Evolutionary conservation across 768 basidiomycete species (phyloP), one percentile per base, ranked within the genome.

Genomic region (Heimioporus sp.): DNA sequence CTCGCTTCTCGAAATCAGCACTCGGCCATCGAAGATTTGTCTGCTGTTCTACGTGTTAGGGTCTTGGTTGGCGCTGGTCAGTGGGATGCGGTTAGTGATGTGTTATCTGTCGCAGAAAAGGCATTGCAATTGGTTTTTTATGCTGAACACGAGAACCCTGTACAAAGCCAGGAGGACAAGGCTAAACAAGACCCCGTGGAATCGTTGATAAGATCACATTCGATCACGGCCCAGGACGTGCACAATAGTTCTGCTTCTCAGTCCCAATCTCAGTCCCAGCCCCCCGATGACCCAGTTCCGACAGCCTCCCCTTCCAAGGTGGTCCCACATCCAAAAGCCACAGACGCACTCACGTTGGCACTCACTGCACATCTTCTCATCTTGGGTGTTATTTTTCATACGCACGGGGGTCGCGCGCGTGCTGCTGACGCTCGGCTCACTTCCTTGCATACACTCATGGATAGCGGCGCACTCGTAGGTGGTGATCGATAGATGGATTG

Each of bases 401-500:
- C 86, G 0, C 83, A 87, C 56, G 67, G 69, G 0, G 86, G 86
- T 9, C 71, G 74, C 46, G 72, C 78, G 6, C 62, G 71, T 16
- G 70, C 73, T 13, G 76, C 80, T 1, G 72, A 78, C n/a, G 64
- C 71, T 9, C 71, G 87, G n/a, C 68, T 90, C 32, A 72, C 76
- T 35, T 73, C 74, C 41, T 65, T 92, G 1, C 89, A 92, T 63
- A 73, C 77, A n/a, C 65, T 88, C 24, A 75, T 91, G 46, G 90
- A 91, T 60, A 71, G 76, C 1, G 82, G 80, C 2, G 77, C 74
- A 15, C 56, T 58, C 43, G 81, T 76, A 52, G 61, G 66, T 43
- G 65, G 66, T 45, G 31, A 40, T 17, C 69, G 73, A 42, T 59
- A 1, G 66, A 75, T 16, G 78, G 79, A 8, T 43, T 68, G 4